Conservation (phyloP, 805 yeast species). For the Sungouiella thailandica region DNA sequence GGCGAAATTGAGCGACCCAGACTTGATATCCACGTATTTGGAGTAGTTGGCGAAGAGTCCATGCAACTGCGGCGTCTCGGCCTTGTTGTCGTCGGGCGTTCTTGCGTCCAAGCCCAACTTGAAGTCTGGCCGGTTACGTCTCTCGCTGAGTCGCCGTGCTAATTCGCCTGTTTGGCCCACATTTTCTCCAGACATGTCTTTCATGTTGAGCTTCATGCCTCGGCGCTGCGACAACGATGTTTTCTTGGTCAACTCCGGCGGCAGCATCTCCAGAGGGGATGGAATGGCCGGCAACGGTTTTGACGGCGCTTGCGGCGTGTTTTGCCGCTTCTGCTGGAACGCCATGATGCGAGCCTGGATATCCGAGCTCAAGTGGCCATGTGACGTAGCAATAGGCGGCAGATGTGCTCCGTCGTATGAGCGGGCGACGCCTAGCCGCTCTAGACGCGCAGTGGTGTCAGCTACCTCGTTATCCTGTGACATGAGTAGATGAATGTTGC, state of each 20-base stretch:
- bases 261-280: slow-evolving; percentile 6
- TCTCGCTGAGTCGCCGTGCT: slow-evolving; percentile 32
- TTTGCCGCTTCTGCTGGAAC: slow-evolving; percentile 69
- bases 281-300: slow-evolving; percentile 16
- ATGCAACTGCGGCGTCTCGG: slow-evolving; percentile 22
- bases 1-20: slow-evolving; percentile 86
- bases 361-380: slow-evolving; percentile 51
- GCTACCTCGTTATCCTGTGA: slow-evolving; percentile 8
- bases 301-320: slow-evolving; percentile 5
- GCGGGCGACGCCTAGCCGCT: slow-evolving; percentile 8
- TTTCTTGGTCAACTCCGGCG: slow-evolving; percentile 24
- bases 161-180: slow-evolving; percentile 27
- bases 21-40: slow-evolving; percentile 83
- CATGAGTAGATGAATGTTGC: no score
- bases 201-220: slow-evolving; percentile 48
- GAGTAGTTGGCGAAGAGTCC: slow-evolving; percentile 81
- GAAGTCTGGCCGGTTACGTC: slow-evolving; percentile 38
- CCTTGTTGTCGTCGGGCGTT: slow-evolving; percentile 9
- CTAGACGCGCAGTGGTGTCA: slow-evolving; percentile 12
- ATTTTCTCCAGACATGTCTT: slow-evolving; percentile 14
- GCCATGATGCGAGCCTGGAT: slow-evolving; percentile 85
- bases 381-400: slow-evolving; percentile 16
- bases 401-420: slow-evolving; percentile 14
- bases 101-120: slow-evolving; percentile 25
- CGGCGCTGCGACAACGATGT: slow-evolving; percentile 50